Conservation (phyloP, 2,329 filamentous ascomycete genomes). For the Herpotrichia juniperi region DNA sequence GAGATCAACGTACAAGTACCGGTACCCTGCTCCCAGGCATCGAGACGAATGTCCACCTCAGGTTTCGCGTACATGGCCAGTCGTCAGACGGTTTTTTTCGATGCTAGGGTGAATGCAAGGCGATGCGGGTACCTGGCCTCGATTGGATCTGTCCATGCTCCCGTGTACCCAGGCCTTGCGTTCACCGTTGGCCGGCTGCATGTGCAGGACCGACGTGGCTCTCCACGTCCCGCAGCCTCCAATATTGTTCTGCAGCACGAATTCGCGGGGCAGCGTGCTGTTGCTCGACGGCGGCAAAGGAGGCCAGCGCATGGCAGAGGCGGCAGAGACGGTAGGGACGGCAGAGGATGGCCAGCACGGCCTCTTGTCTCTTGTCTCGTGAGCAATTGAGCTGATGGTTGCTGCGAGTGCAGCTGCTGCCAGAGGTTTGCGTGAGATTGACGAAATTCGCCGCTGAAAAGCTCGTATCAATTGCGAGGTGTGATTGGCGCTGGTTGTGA, state of each 20-base stretch:
- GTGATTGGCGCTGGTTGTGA: conserved; percentile 22
- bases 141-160: conserved; percentile 9
- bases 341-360: too few relatives aligned
- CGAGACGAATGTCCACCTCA: too few relatives aligned
- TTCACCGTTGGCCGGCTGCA: conserved; percentile 18
- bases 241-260: conserved; percentile 14
- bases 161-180: conserved; percentile 6
- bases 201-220: conserved; percentile 39
- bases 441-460: conserved; percentile 5
- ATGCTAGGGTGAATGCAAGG: conserved; percentile 9
- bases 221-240: conserved; percentile 28
- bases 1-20: too few relatives aligned
- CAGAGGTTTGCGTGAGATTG: conserved; percentile 14
- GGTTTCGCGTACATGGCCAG: too few relatives aligned
- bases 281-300: conserved; percentile 1
- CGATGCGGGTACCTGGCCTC: conserved; percentile 18
- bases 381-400: conserved; percentile 13
- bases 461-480: not conserved
- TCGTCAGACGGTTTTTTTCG: not conserved
- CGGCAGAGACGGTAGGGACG: too few relatives aligned
- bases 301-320: not conserved
- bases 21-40: too few relatives aligned
- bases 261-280: conserved; percentile 10
- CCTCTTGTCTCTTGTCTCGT: conserved; percentile 3
- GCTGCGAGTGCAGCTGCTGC: conserved; percentile 6